phyloP scores from a whole-genome alignment of 169 alveolate species.

The Cryptosporidium felis region DNA sequence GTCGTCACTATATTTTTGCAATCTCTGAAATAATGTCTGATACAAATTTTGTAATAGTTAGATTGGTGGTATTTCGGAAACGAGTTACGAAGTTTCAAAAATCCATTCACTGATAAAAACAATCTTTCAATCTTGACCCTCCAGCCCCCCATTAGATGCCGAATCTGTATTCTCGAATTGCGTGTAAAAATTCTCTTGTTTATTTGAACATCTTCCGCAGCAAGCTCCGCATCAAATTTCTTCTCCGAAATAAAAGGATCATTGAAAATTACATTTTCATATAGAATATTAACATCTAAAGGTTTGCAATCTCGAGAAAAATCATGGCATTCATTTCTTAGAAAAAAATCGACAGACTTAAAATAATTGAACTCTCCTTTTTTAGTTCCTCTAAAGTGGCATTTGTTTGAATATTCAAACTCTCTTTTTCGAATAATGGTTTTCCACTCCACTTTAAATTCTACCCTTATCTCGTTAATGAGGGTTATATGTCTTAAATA shows the following conservation, averaged over 20 bases:
- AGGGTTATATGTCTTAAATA: no score
- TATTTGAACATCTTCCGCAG: no score
- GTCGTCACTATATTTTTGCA: not conserved
- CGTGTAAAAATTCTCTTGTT: not conserved
- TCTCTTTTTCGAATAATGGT: no score
- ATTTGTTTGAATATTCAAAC: no score
- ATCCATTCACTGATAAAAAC: slow-evolving; percentile 13
- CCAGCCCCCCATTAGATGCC: slow-evolving; percentile 21
- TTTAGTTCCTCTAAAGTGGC: no score
- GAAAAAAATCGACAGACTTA: no score
- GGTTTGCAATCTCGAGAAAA: no score
- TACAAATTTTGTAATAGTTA: not conserved
- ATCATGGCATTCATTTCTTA: no score
- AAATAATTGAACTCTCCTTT: no score
- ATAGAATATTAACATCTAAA: not conserved
- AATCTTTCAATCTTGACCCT: not conserved
- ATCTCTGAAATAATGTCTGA: slow-evolving; percentile 27
- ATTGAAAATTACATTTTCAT: slow-evolving; percentile 24
- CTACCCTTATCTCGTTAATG: no score
- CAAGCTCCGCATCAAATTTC: not conserved
- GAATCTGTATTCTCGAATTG: not conserved
- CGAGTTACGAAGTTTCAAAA: not conserved
- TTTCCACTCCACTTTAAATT: no score
- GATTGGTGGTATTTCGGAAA: slow-evolving; percentile 10
- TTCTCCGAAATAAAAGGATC: slow-evolving; percentile 27